Base-by-base conservation (phyloP, 352 stramenopile species). In the Phytophthora constricta region DNA sequence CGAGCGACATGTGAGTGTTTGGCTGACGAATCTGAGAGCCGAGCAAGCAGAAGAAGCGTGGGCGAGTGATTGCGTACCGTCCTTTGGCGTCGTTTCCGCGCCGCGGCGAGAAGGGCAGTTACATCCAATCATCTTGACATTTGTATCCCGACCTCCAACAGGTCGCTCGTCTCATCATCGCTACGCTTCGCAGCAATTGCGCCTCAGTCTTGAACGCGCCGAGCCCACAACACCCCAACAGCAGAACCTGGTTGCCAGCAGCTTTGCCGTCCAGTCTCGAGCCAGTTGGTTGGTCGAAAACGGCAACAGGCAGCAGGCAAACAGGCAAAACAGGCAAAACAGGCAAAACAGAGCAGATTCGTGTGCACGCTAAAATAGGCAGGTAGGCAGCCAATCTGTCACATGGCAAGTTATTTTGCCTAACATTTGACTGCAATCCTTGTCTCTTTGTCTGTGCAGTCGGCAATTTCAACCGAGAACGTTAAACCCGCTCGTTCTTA, bases 341-440 rank as follows among this genome's bases (percentile, higher is more conserved):
- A 37, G 13, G 31, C 31, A 37, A 37, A 7, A 37, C 7, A 11
- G 31, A 11, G 31, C 31, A 37, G 13, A 37, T 13, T 37, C 13
- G 31, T 37, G n/a, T n/a, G n/a, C n/a, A n/a, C n/a, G n/a, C 31
- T 37, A 37, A 7, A 13, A 37, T 20, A 51, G 22, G 9, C 43
- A 37, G 25, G 14, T 23, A 51, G n/a, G n/a, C n/a, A n/a, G n/a
- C n/a, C n/a, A n/a, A n/a, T n/a, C n/a, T n/a, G n/a, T n/a, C n/a
- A n/a, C n/a, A n/a, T n/a, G n/a, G n/a, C n/a, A 10, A 23, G 14
- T 23, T n/a, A 62, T 17, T 70, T 65, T 66, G 51, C 11, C 51
- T 61, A 19, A 48, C 37, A 11, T 23, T 43, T 47, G 51, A 22
- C 8, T 28, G 46, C 69, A 73, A 65, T 65, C 54, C 43, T 68